Evolutionary conservation across 108 stramenopile genomes (phyloP), one percentile per base, ranked within the genome.

Genomic region (Skeletonema costatum): DNA sequence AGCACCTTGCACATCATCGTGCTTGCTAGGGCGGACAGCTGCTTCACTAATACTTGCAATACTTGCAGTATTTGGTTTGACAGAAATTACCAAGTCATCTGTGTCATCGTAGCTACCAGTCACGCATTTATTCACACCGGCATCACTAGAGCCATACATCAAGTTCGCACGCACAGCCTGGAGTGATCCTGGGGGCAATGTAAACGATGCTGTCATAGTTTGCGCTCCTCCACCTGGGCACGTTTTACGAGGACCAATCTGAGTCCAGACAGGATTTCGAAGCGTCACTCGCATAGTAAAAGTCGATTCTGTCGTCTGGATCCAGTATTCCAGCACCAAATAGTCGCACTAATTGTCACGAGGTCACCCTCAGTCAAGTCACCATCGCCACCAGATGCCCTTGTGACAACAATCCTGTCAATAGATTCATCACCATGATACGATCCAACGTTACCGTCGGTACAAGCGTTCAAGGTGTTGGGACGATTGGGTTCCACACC

Each of bases 381-480:
- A n/a, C 41, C 38, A 32, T 32, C 38, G 32, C 46, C 46, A 48
- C 46, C 46, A n/a, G 46, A 48, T 48, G n/a, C 46, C 46, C 46
- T 48, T 3, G 25, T 77, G 29, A 77, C 70, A 13, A 63, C 35
- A 29, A 77, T 64, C 25, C 16, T 41, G 21, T 77, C 76, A 39
- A 77, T 30, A 30, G 80, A 68, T 35, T 81, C 74, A 42, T 81
- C 64, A 3, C 5, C 32, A 16, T 51, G 25, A 38, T 81, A 71
- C 6, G 48, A 29, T 48, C 72, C 67, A 53, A 32, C 21, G 35
- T 58, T 58, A 19, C 76, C 76, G 69, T 77, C 76, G 19, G 19
- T 25, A 38, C 76, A 77, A 6, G 51, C 69, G 60, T 77, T 68
- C 21, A 77, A 32, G 17, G 76, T 77, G 70, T 77, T 77, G 44